Percentiles rank a stretch among this genome's conserved stretches.
Conservation (phyloP, 2,329 filamentous ascomycete genomes). For the Pyrenochaeta sp. region DNA sequence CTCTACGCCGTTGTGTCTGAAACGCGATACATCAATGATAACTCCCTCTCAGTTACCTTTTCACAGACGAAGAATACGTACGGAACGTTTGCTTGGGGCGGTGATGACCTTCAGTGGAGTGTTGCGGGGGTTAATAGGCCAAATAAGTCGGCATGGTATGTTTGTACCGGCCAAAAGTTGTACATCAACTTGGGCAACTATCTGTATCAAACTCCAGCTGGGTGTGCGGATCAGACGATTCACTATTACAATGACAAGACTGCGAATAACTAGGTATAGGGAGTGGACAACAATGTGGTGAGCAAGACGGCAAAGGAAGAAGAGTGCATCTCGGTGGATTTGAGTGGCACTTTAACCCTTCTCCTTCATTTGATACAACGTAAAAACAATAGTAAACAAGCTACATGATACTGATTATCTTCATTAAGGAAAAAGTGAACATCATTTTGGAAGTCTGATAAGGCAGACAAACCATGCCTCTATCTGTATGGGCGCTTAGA, state of each 20-base stretch:
- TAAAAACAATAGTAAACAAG: no score
- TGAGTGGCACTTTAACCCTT: no score
- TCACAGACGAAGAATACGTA: slow-evolving; percentile 61
- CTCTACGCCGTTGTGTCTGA: slow-evolving; percentile 44
- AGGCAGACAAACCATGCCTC: no score
- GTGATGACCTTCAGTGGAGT: slow-evolving; percentile 67
- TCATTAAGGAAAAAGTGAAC: no score
- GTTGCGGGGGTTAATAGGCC: slow-evolving; percentile 59
- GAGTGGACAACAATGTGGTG: background rate
- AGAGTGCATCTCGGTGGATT: no score
- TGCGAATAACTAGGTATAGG: slow-evolving; percentile 33
- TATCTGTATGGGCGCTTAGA: no score
- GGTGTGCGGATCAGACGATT: slow-evolving; percentile 67
- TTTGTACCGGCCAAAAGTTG: slow-evolving; percentile 61
- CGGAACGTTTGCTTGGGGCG: slow-evolving; percentile 65
- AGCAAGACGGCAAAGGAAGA: no score
- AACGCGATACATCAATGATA: slow-evolving; percentile 39
- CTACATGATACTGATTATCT: no score
- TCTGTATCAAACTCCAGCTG: slow-evolving; percentile 64
- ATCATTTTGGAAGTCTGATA: no score
- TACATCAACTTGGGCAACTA: slow-evolving; percentile 69
- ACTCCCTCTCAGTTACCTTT: slow-evolving; percentile 62
- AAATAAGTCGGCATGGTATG: slow-evolving; percentile 67
- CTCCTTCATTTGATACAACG: no score
- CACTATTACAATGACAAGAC: slow-evolving; percentile 50